Evolutionary conservation across 192 early-diverging fungal genomes (phyloP).

Genomic region (Rhizophagus prolifer): DNA sequence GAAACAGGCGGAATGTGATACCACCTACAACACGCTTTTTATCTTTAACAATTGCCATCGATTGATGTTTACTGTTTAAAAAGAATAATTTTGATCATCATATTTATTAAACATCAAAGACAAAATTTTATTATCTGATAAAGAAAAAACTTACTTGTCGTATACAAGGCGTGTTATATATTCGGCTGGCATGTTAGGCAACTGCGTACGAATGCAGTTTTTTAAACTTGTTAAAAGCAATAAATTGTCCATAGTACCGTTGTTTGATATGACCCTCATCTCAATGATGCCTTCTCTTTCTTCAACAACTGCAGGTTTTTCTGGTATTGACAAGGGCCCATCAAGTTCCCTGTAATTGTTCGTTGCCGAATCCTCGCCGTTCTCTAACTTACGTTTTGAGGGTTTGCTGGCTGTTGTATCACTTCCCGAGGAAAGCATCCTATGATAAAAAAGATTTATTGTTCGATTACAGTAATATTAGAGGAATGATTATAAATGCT

Average conservation of each 20-base stretch:
- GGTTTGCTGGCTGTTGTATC: not conserved
- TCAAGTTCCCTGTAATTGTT: not conserved
- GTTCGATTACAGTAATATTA: not conserved
- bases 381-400: conserved; percentile 1
- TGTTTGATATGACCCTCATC: conserved; percentile 78
- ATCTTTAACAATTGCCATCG: conserved; percentile 70
- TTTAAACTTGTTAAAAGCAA: conserved; percentile 92
- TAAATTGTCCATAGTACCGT: conserved; percentile 75
- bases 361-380: not conserved
- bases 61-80: conserved; percentile 67
- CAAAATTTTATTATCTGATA: not conserved
- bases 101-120: not conserved
- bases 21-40: conserved; percentile 82
- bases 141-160: conserved; percentile 55
- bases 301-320: conserved; percentile 1
- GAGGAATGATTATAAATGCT: too few species aligned
- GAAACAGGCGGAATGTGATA: conserved; percentile 91
- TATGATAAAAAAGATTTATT: not conserved
- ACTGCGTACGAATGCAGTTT: conserved; percentile 94
- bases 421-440: not conserved
- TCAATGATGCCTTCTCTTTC: not conserved
- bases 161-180: conserved; percentile 97
- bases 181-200: conserved; percentile 99
- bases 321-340: not conserved
- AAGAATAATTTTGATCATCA: not conserved